A percentile compares a stretch with the other conserved stretches of the same genome.
Conservation (phyloP, 352 stramenopile genomes). For the Globisporangium yorkense region DNA sequence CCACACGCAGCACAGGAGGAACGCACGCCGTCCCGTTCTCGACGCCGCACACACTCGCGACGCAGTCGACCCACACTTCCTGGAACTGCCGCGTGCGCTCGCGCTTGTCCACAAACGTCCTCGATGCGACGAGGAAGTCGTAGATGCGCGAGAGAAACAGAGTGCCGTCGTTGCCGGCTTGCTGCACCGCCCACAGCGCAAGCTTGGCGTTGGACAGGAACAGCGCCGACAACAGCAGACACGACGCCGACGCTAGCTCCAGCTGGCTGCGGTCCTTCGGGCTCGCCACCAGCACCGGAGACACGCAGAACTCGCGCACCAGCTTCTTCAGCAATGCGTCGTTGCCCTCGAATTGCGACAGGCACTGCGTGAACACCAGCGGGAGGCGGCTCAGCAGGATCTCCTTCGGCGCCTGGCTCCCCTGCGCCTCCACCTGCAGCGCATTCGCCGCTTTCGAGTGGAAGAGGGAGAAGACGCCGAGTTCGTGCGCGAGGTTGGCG, state of each 20-base stretch:
- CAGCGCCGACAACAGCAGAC: conserved; percentile 63
- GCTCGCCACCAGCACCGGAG: conserved; percentile 43
- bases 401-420: conserved; percentile 24
- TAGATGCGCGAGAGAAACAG: conserved; percentile 41
- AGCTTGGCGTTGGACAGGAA: conserved; percentile 84
- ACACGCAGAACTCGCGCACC: conserved; percentile 62
- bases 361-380: conserved; percentile 83
- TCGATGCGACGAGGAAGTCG: conserved; percentile 57
- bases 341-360: conserved; percentile 63
- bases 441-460: conserved; percentile 48
- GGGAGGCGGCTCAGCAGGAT: conserved; percentile 62
- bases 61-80: conserved; percentile 77
- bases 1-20: conserved; percentile 50
- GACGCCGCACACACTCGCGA: conserved; percentile 71
- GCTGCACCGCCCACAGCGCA: conserved; percentile 65
- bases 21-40: conserved; percentile 67
- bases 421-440: conserved; percentile 21
- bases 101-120: conserved; percentile 35
- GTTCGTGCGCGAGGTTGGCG: conserved; percentile 52
- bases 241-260: conserved; percentile 53
- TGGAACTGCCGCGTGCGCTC: conserved; percentile 50
- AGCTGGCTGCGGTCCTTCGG: conserved; percentile 38
- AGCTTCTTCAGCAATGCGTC: conserved; percentile 61
- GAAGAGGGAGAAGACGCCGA: conserved; percentile 74
- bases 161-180: conserved; percentile 54